Evolutionary conservation across 2,329 filamentous ascomycete genomes (phyloP).

Genomic region (Metarhizium sp.): DNA sequence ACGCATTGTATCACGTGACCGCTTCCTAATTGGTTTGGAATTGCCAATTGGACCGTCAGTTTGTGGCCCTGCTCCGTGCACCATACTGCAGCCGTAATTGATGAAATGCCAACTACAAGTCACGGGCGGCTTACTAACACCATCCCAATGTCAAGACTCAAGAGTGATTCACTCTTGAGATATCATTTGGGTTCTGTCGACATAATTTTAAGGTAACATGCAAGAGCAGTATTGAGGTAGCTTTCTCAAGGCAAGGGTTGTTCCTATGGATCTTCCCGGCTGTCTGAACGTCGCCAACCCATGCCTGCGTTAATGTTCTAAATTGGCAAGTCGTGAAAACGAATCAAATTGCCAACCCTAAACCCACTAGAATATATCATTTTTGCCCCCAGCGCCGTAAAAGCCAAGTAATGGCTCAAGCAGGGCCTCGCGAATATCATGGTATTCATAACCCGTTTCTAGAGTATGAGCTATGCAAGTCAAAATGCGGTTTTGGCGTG

Average conservation of each 20-base stretch:
- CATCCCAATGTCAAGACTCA: too few relatives aligned
- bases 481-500: not conserved
- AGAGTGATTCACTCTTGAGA: too few relatives aligned
- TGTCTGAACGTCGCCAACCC: not conserved
- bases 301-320: not conserved
- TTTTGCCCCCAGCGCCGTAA: not conserved
- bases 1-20: slow-evolving; percentile 14
- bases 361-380: not conserved
- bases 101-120: too few relatives aligned
- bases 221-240: too few relatives aligned
- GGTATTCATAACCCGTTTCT: not conserved
- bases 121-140: too few relatives aligned
- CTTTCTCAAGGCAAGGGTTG: not conserved
- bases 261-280: not conserved
- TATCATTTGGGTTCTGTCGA: too few relatives aligned
- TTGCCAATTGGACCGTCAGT: too few relatives aligned
- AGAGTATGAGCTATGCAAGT: not conserved
- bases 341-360: not conserved
- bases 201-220: too few relatives aligned
- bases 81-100: too few relatives aligned
- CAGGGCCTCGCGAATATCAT: slow-evolving; percentile 5
- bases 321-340: not conserved
- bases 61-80: too few relatives aligned
- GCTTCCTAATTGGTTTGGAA: not conserved
- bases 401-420: slow-evolving; percentile 4